phyloP scores from a whole-genome alignment of 768 basidiomycete species.

The Naganishia vishniacii region DNA sequence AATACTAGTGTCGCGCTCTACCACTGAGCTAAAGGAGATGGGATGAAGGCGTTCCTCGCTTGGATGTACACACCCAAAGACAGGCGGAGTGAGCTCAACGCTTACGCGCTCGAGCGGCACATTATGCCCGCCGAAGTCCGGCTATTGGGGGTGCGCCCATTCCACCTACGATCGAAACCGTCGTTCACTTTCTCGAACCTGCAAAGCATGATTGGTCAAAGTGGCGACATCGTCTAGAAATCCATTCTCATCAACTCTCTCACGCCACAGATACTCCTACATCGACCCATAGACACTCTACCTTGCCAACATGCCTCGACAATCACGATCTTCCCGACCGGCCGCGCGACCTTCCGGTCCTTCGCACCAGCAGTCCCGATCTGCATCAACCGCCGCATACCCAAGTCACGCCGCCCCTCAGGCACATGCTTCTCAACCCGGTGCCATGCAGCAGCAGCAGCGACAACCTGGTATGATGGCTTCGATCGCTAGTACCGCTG shows the following conservation, averaged over 20 bases:
- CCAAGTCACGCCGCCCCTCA: conserved; percentile 31
- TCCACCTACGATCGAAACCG: conserved; percentile 12
- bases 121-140: neutral
- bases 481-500: conserved; percentile 46
- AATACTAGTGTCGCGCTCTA: too few relatives aligned
- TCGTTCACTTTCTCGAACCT: conserved; percentile 9
- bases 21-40: too few relatives aligned
- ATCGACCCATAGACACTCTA: neutral
- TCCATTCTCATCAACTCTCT: neutral
- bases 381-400: conserved; percentile 33
- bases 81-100: too few relatives aligned
- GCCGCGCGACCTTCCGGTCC: conserved; percentile 37
- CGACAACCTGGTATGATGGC: conserved; percentile 46
- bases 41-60: too few relatives aligned
- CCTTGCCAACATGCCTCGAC: conserved; percentile 26
- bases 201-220: conserved; percentile 7
- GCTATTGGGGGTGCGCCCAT: conserved; percentile 11
- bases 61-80: too few relatives aligned
- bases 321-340: conserved; percentile 41
- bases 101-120: conserved; percentile 18
- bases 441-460: conserved; percentile 31
- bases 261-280: neutral
- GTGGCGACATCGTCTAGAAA: conserved; percentile 8
- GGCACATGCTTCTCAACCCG: conserved; percentile 27
- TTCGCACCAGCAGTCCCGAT: conserved; percentile 30